Percentiles rank a stretch among this genome's conserved stretches.
Conservation (phyloP, 2,329 filamentous ascomycete genomes). For the Xylaria polymorpha region DNA sequence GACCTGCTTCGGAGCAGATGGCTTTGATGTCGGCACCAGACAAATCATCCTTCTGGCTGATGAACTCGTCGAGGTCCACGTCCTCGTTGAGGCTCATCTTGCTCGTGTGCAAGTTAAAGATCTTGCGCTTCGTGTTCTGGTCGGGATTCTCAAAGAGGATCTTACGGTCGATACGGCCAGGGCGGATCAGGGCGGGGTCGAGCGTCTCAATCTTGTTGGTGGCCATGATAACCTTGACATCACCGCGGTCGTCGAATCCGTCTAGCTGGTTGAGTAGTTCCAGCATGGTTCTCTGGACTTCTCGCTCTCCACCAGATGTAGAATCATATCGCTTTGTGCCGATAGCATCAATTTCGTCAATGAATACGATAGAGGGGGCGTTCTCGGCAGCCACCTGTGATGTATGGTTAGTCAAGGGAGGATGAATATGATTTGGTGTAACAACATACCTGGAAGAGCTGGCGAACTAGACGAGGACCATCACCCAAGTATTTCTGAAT, state of each 20-base stretch:
- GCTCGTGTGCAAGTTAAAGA: constrained; percentile 96
- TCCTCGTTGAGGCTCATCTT: constrained; percentile 98
- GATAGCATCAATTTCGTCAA: constrained; percentile 98
- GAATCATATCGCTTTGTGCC: constrained; percentile 99
- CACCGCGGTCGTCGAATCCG: constrained; percentile 97
- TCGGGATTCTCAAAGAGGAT: constrained; percentile 78
- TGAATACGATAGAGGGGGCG: constrained; percentile 96
- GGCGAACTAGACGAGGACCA: constrained; percentile 91
- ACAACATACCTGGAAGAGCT: constrained; percentile 82
- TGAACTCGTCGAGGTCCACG: constrained; percentile 98
- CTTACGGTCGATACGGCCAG: constrained; percentile 98
- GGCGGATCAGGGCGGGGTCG: constrained; percentile 94
- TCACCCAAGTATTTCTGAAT: constrained; percentile 99
- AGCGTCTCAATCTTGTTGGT: constrained; percentile 99
- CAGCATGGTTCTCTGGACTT: constrained; percentile 98
- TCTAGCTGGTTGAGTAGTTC: constrained; percentile 98
- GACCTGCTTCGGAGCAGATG: constrained; percentile 95
- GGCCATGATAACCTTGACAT: constrained; percentile 99
- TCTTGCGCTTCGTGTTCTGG: constrained; percentile 96
- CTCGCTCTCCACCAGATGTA: constrained; percentile 94
- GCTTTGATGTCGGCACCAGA: constrained; percentile 98
- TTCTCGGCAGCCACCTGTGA: constrained; percentile 89
- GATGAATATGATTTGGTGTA: neutral
- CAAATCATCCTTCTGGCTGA: constrained; percentile 97
- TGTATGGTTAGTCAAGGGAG: constrained; percentile 41